Conservation (phyloP, 805 yeast genomes). For the Monosporozyma servazzii region DNA sequence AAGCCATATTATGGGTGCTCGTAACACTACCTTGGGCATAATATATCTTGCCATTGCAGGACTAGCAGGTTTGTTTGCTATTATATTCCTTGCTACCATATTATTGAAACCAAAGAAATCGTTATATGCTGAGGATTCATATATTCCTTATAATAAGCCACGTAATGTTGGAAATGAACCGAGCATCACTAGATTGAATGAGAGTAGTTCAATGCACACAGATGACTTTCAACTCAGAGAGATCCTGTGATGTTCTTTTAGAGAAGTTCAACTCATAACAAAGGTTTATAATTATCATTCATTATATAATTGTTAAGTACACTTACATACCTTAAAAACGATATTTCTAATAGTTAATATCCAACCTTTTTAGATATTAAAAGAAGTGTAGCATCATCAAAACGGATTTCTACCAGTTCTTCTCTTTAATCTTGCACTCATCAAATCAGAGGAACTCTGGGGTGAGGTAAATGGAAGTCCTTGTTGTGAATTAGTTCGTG, state of each 20-base stretch:
- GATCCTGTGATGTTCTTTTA: conserved; percentile 8
- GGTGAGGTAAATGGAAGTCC: background rate
- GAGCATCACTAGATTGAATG: background rate
- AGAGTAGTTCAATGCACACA: background rate
- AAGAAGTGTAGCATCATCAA: background rate
- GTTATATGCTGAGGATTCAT: conserved; percentile 62
- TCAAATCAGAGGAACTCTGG: conserved; percentile 17
- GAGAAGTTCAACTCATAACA: background rate
- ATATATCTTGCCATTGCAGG: conserved; percentile 84
- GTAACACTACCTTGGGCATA: conserved; percentile 74
- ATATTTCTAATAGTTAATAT: background rate
- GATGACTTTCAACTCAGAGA: conserved; percentile 13
- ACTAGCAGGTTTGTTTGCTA: conserved; percentile 57
- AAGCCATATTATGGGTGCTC: conserved; percentile 75
- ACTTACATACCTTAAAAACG: background rate
- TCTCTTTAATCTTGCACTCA: conserved; percentile 26
- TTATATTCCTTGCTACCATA: conserved; percentile 70
- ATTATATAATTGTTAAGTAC: background rate
- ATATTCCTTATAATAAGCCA: conserved; percentile 30
- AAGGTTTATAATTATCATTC: background rate
- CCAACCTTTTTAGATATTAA: background rate
- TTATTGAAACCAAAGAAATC: conserved; percentile 63
- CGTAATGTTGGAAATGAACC: background rate
- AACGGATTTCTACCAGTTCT: conserved; percentile 10
- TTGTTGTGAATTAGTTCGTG: background rate